Percentiles rank a stretch among this genome's conserved stretches.
Conservation (phyloP, 2,329 filamentous ascomycete species). For the Hypomyces perniciosus region DNA sequence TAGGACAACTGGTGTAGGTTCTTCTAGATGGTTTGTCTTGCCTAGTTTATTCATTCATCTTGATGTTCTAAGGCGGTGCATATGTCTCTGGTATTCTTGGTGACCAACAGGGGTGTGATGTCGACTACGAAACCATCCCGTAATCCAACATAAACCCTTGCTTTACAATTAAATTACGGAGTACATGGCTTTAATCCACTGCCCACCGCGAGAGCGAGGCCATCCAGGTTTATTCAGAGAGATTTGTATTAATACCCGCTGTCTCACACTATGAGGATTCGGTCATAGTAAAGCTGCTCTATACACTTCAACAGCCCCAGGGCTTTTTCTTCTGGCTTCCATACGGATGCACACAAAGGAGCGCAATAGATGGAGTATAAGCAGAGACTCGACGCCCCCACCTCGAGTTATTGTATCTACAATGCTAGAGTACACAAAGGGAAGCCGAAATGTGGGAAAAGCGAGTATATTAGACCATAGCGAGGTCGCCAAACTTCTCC, state of each 20-base stretch:
- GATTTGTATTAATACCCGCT: no score
- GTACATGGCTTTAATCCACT: no score
- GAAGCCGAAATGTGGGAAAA: conserved; percentile 35
- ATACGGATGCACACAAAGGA: conserved; percentile 1
- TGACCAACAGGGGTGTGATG: no score
- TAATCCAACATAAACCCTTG: no score
- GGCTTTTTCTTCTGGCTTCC: not conserved
- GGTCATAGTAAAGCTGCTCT: not conserved
- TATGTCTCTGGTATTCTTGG: no score
- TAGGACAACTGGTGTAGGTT: conserved; percentile 3
- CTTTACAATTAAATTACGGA: no score
- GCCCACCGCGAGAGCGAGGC: no score
- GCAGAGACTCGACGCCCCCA: conserved; percentile 28
- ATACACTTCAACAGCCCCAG: not conserved
- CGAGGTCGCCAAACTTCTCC: conserved; percentile 99
- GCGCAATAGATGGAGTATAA: conserved; percentile 20
- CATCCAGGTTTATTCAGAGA: no score
- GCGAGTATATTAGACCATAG: conserved; percentile 67
- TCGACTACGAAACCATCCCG: no score
- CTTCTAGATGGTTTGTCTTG: conserved; percentile 2
- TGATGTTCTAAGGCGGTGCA: no score
- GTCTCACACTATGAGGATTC: not conserved
- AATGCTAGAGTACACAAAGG: conserved; percentile 64
- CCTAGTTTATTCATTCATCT: no score
- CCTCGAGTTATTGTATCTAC: conserved; percentile 52